phyloP scores from a whole-genome alignment of 192 early-diverging fungal species.

The Podila horticola region DNA sequence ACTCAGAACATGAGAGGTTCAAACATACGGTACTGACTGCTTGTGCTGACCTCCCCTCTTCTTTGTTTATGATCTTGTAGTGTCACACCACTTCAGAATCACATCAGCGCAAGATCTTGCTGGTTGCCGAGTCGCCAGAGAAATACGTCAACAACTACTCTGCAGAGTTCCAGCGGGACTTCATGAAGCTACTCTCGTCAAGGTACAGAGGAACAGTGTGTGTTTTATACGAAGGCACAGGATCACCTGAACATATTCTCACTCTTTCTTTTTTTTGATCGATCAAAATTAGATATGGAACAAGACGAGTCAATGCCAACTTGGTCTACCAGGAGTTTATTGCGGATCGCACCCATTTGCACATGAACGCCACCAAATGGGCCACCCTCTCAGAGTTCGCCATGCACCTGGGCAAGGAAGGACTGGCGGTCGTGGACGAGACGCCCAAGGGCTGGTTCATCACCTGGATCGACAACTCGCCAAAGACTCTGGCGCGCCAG shows the following conservation, averaged over 20 bases:
- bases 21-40: background rate
- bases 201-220: slow-evolving; percentile 47
- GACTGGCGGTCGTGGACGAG: slow-evolving; percentile 88
- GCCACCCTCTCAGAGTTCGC: slow-evolving; percentile 89
- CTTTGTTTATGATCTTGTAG: slow-evolving; percentile 3
- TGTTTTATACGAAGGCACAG: too few relatives aligned
- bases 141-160: slow-evolving; percentile 83
- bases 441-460: slow-evolving; percentile 92
- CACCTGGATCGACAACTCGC: slow-evolving; percentile 91
- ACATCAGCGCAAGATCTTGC: slow-evolving; percentile 90
- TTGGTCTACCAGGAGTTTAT: slow-evolving; percentile 98
- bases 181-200: slow-evolving; percentile 84
- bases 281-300: slow-evolving; percentile 67
- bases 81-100: slow-evolving; percentile 90
- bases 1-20: background rate
- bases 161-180: slow-evolving; percentile 84
- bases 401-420: slow-evolving; percentile 86
- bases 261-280: background rate
- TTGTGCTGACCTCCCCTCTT: background rate
- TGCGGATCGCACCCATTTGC: slow-evolving; percentile 87
- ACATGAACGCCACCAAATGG: slow-evolving; percentile 98
- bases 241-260: background rate
- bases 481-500: slow-evolving; percentile 85
- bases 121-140: slow-evolving; percentile 85
- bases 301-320: slow-evolving; percentile 89